These are phyloP conservation scores for Macroventuria anomochaeta DNA, from an alignment of 2,329 filamentous ascomycete genomes.

Conservation along the genomic window DNA sequence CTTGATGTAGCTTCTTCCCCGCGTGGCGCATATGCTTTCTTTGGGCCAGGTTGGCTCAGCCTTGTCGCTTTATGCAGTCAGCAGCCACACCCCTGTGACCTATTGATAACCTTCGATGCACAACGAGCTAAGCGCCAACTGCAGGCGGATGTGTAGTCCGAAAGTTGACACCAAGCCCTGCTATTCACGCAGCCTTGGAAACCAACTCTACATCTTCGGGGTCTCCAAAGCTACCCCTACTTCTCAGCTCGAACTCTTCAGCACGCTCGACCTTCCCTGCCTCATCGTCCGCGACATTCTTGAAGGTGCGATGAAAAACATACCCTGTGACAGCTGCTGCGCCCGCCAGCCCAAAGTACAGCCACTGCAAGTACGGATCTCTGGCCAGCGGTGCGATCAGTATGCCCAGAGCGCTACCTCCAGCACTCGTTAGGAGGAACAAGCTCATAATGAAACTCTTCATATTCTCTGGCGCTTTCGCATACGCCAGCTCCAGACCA, in stretches of 20 bases:
- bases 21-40: neutral
- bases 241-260: slow-evolving; percentile 26
- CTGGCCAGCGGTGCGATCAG: slow-evolving; percentile 65
- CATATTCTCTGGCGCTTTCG: slow-evolving; percentile 55
- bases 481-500: slow-evolving; percentile 56
- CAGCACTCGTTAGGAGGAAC: slow-evolving; percentile 66
- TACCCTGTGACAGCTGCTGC: slow-evolving; percentile 58
- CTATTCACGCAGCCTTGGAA: neutral
- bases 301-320: slow-evolving; percentile 62
- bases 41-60: neutral
- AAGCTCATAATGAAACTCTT: slow-evolving; percentile 60
- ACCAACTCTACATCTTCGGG: neutral
- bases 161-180: too few species aligned
- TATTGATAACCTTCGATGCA: too few species aligned
- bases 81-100: neutral
- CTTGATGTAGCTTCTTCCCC: neutral
- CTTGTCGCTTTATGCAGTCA: neutral
- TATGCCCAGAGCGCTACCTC: slow-evolving; percentile 66
- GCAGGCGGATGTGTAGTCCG: too few species aligned
- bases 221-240: neutral
- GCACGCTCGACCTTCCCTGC: slow-evolving; percentile 2
- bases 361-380: slow-evolving; percentile 71
- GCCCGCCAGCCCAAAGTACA: slow-evolving; percentile 66
- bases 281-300: slow-evolving; percentile 20
- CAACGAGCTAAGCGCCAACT: too few species aligned